Percentiles rank a stretch among this genome's conserved stretches.
Conservation (phyloP, 805 yeast species). For the Cyberlindnera maclurae region DNA sequence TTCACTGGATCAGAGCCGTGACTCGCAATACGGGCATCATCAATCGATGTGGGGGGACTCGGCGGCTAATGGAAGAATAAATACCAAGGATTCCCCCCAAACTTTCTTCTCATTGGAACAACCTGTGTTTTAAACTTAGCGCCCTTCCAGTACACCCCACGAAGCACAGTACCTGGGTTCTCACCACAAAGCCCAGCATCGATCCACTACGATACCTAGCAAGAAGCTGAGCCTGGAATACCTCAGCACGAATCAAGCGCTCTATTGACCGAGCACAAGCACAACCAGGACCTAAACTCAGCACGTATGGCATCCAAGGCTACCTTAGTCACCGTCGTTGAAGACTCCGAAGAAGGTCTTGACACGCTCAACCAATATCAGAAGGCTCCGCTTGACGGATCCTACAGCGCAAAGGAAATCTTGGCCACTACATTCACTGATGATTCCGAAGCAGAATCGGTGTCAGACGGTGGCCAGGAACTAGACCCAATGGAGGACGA, state of each 20-base stretch:
- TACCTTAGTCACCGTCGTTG: slow-evolving; percentile 11
- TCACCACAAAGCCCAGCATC: too few relatives aligned
- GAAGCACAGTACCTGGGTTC: too few relatives aligned
- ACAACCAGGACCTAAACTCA: too few relatives aligned
- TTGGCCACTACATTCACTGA: slow-evolving; percentile 19
- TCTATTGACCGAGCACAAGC: too few relatives aligned
- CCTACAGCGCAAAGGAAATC: slow-evolving; percentile 11
- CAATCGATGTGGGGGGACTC: not conserved
- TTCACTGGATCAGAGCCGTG: not conserved
- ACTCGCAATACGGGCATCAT: not conserved
- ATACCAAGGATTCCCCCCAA: not conserved
- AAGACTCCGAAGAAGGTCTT: slow-evolving; percentile 6
- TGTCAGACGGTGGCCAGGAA: slow-evolving; percentile 18
- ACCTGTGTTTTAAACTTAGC: too few relatives aligned
- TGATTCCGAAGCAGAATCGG: slow-evolving; percentile 18
- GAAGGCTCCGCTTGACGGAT: slow-evolving; percentile 5
- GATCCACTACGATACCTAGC: too few relatives aligned
- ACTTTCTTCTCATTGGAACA: too few relatives aligned
- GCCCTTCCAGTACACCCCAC: too few relatives aligned
- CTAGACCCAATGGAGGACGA: slow-evolving; percentile 12
- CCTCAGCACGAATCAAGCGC: too few relatives aligned
- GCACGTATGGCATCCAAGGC: slow-evolving; percentile 10
- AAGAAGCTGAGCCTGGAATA: too few relatives aligned
- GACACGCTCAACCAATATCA: slow-evolving; percentile 7
- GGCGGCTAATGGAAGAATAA: slow-evolving; percentile 1